Evolutionary conservation across 148 eudicot species (phyloP), one percentile per base, ranked within the genome.

Genomic region (Rheum nobile): DNA sequence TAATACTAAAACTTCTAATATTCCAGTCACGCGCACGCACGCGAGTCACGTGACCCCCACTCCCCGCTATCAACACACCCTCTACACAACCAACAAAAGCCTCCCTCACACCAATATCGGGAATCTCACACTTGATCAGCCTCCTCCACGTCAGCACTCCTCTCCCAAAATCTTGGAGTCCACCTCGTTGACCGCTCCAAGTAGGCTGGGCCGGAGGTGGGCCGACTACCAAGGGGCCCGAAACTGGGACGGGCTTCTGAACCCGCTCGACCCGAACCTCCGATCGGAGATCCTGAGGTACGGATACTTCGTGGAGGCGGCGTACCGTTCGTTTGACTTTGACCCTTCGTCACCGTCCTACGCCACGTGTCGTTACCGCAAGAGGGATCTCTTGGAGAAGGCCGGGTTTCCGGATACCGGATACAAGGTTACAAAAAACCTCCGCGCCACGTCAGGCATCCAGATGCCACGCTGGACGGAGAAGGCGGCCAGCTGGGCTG

Each of bases 221-320:
- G 78, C 72, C 79, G 94, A 95, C 65, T 88, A 87, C 70, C 95
- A 90, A 69, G 98, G 98, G 0, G 67, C 76, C 24, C 57, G 39
- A 17, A 79, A 91, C 46, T 91, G 98, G 97, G 93, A 85, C 0
- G 98, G 98, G 11, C 47, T 95, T 31, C 85, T 95, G 0, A 93
- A 95, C 59, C 98, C 98, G 10, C 86, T 95, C 0, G 91, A 95
- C 21, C 85, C 90, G 0, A 72, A 67, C 31, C 84, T 95, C 3
- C 80, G 93, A 0, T 8, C 43, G 0, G 97, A 94, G 85, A 91
- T 90, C 12, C 80, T 95, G 0, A 81, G 98, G 28, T 95, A 91
- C 34, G 98, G 98, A 0, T 74, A 82, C 13, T 91, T 90, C 31
- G 90, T 90, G 0, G 98, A 90, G 77, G 87, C 94, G 0, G 80